phyloP scores from a whole-genome alignment of 495 filamentous ascomycete genomes.

The Rostrohypoxylon terebratum region DNA sequence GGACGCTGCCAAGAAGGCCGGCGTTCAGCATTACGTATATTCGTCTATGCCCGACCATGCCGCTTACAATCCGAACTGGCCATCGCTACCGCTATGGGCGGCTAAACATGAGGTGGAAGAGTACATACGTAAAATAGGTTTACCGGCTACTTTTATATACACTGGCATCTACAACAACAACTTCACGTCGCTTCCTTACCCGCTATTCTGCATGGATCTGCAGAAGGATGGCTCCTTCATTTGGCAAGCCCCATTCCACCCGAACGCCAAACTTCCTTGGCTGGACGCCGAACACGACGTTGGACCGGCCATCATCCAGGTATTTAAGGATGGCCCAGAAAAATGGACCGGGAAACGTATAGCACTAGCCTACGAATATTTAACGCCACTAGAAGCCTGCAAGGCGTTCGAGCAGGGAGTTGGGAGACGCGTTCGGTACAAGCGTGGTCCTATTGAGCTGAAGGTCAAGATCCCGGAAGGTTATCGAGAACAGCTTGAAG shows the following conservation, averaged over 20 bases:
- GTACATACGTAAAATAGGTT: conserved; percentile 82
- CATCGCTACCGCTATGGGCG: conserved; percentile 87
- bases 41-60: conserved; percentile 97
- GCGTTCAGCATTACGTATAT: conserved; percentile 92
- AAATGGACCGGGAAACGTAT: conserved; percentile 95
- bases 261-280: conserved; percentile 90
- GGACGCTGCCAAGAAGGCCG: conserved; percentile 86
- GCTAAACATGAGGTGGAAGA: conserved; percentile 92
- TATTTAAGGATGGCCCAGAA: conserved; percentile 90
- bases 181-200: conserved; percentile 93
- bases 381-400: conserved; percentile 86
- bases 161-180: conserved; percentile 99
- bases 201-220: conserved; percentile 92
- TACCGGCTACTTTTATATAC: conserved; percentile 93
- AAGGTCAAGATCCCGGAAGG: conserved; percentile 87
- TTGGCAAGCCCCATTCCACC: conserved; percentile 95
- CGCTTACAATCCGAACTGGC: conserved; percentile 73
- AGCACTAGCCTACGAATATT: conserved; percentile 89
- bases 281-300: conserved; percentile 97
- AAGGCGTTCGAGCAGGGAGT: conserved; percentile 81
- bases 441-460: conserved; percentile 81
- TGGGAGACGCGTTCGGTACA: conserved; percentile 79
- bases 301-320: conserved; percentile 91
- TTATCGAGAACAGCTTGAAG: conserved; percentile 89
- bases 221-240: conserved; percentile 84